phyloP scores from a whole-genome alignment of 371 early-diverging fungal species.

The Globomyces sp. region DNA sequence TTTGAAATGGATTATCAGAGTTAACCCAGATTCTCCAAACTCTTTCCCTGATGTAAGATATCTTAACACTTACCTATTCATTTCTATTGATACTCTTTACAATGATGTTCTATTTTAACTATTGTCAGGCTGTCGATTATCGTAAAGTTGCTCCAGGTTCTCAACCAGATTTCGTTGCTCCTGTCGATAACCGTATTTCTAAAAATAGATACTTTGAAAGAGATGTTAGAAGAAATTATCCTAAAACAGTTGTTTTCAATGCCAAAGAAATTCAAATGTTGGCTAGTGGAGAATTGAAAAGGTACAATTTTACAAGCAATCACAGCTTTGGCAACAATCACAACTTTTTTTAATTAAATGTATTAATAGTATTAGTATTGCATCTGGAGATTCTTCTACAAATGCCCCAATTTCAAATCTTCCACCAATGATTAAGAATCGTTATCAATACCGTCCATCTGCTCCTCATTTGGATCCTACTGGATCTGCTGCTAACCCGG shows the following conservation, averaged over 20 bases:
- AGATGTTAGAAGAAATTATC: conserved; percentile 88
- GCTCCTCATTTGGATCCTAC: conserved; percentile 36
- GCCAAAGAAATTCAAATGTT: conserved; percentile 31
- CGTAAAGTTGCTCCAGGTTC: conserved; percentile 41
- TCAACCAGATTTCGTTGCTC: conserved; percentile 33
- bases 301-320: no score
- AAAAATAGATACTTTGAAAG: conserved; percentile 88
- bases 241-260: conserved; percentile 79
- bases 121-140: conserved; percentile 35
- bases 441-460: conserved; percentile 29
- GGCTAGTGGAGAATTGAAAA: neutral
- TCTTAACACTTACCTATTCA: neutral
- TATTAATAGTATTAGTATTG: no score
- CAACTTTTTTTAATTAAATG: no score
- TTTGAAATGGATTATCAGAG: conserved; percentile 13
- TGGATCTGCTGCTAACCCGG: conserved; percentile 32
- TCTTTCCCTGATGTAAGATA: neutral
- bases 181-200: conserved; percentile 42
- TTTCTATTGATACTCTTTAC: neutral
- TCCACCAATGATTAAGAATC: conserved; percentile 39
- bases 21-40: neutral
- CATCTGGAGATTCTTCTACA: neutral
- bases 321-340: no score
- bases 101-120: neutral
- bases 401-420: conserved; percentile 12